Percentiles rank a stretch among this genome's conserved stretches.
phyloP scores from a whole-genome alignment of 2,329 filamentous ascomycete genomes.

The Diaporthe sp. region DNA sequence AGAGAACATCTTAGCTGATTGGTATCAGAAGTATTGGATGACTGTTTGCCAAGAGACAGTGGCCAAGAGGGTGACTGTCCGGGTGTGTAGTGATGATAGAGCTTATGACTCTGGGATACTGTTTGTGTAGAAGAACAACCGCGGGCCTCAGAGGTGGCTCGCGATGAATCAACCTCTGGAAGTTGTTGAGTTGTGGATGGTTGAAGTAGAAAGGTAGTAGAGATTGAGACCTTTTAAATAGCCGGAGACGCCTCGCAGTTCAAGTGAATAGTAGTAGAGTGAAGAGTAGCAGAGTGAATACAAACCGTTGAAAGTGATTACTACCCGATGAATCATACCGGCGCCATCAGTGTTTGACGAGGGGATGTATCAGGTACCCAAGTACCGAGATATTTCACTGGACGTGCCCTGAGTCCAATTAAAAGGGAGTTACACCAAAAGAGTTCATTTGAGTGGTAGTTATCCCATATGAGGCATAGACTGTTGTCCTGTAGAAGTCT shows the following conservation, averaged over 20 bases:
- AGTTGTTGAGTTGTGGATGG: not conserved
- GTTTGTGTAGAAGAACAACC: too few species aligned
- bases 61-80: not conserved
- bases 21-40: not conserved
- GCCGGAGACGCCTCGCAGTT: too few species aligned
- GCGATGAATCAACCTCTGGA: too few species aligned
- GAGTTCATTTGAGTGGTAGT: too few species aligned
- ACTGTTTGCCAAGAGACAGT: not conserved
- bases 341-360: not conserved
- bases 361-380: not conserved
- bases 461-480: too few species aligned
- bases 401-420: not conserved
- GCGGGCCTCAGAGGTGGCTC: not conserved
- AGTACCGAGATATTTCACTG: not conserved
- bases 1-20: not conserved
- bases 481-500: too few species aligned
- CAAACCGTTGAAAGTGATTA: not conserved
- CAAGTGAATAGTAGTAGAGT: not conserved
- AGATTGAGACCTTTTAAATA: not conserved
- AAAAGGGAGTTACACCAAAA: too few species aligned
- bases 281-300: too few species aligned
- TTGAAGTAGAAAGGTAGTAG: not conserved
- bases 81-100: not conserved
- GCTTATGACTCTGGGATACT: not conserved
- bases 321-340: not conserved